phyloP scores from a whole-genome alignment of 257 asterid genomes.

The Solanum pinnatisectum region DNA sequence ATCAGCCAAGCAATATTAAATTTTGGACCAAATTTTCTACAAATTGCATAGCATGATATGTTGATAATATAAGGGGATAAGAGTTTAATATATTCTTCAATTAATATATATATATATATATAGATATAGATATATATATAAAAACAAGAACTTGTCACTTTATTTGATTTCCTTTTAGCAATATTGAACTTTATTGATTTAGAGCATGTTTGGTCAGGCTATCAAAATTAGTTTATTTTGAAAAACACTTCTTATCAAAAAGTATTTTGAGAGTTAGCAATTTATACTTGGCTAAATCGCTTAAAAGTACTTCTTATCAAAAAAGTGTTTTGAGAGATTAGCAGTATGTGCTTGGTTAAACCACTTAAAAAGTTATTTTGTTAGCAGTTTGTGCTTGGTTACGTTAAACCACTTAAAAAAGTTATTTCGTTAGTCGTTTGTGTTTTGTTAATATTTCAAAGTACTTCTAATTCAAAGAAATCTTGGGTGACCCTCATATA shows the following conservation, averaged over 20 bases:
- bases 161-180: neutral
- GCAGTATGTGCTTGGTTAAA: neutral
- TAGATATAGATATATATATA: no score
- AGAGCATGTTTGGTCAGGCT: neutral
- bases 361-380: neutral
- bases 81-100: neutral
- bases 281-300: no score
- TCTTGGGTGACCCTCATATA: neutral
- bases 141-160: neutral
- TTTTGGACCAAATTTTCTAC: neutral
- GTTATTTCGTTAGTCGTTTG: neutral
- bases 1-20: neutral
- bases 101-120: neutral
- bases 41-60: neutral
- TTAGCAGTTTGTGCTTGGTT: neutral
- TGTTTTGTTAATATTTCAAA: neutral
- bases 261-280: neutral
- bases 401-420: neutral
- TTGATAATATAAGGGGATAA: neutral
- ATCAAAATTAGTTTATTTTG: neutral
- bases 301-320: no score
- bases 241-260: neutral
- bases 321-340: neutral
- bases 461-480: neutral
- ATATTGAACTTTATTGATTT: neutral